Base-by-base conservation (phyloP, 208 protist genomes). In the Hexamita inflata region DNA sequence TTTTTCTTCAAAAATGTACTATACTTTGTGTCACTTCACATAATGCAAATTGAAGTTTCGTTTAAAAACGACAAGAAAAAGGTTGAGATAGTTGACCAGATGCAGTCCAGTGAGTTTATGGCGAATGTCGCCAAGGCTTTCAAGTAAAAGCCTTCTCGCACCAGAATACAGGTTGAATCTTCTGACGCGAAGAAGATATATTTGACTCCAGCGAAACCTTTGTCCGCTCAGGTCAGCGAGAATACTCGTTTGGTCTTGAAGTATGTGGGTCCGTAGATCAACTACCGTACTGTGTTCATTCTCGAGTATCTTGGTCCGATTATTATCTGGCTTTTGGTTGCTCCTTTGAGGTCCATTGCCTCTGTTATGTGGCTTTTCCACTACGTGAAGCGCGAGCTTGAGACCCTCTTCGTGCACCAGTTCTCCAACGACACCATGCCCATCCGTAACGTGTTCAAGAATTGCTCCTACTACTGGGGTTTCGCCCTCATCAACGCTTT, bases 391-490 rank as follows among this genome's bases (percentile, higher is more conserved):
- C 87, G 92, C 41, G 85, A 92, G 73, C 80, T 94, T 42, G 92
- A 95, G 81, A 91, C 90, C 1, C 58, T 92, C 42, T 94, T 94
- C 75, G 88, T 95, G 42, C 92, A 95, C 87, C 90, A 89, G 74
- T 95, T 94, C 84, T 87, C 82, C 45, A 86, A 87, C 78, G 83
- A 83, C 24, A 93, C 91, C 62, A 94, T 95, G 91, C 92, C 92
- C 59, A 64, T 93, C 41, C 81, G 85, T 73, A 93, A 95, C 83
- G 84, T 94, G 62, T 86, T 94, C 80, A 94, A 93, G 83, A 94
- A 95, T 86, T 90, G 82, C 77, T 77, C 84, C 62, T 94, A 95
- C 83, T 95, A 95, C 85, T 94, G 90, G 89, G 85, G 83, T 77
- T 91, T 91, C 82, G 77, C 75, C 19, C 15, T 45, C 53, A n/a